phyloP scores from a whole-genome alignment of 129 eudicot genomes.

The Flaveria sonorensis region DNA sequence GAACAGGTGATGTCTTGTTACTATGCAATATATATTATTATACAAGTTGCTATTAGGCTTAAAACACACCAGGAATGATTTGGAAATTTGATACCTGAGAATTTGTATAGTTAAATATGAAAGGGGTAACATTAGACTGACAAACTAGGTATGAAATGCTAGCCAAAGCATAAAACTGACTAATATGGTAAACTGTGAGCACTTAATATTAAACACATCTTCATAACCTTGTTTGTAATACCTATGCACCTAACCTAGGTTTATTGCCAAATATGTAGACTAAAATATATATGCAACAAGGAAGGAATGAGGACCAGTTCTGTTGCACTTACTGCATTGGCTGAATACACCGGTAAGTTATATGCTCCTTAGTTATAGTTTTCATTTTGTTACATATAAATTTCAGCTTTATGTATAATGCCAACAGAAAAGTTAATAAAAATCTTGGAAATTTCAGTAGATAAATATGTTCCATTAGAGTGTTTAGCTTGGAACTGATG shows the following conservation, averaged over 20 bases:
- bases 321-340: slow-evolving; percentile 79
- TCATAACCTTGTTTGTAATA: neutral
- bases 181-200: slow-evolving; percentile 4
- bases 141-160: slow-evolving; percentile 1
- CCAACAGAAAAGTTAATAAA: slow-evolving; percentile 16
- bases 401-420: neutral
- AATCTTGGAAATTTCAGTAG: neutral
- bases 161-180: slow-evolving; percentile 14
- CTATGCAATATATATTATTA: neutral
- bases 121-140: neutral
- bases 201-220: neutral
- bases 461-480: slow-evolving; percentile 13
- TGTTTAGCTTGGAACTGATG: slow-evolving; percentile 16
- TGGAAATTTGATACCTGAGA: neutral
- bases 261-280: slow-evolving; percentile 46
- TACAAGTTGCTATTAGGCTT: slow-evolving; percentile 8
- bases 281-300: slow-evolving; percentile 79
- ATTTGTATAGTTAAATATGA: neutral
- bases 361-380: neutral
- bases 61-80: neutral
- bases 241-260: slow-evolving; percentile 23
- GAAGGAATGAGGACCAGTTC: slow-evolving; percentile 89
- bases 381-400: neutral
- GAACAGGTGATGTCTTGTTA: slow-evolving; percentile 58
- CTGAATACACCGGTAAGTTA: slow-evolving; percentile 80